Base-by-base conservation (phyloP, 2,329 filamentous ascomycete genomes). In the Fusarium tuaranense region DNA sequence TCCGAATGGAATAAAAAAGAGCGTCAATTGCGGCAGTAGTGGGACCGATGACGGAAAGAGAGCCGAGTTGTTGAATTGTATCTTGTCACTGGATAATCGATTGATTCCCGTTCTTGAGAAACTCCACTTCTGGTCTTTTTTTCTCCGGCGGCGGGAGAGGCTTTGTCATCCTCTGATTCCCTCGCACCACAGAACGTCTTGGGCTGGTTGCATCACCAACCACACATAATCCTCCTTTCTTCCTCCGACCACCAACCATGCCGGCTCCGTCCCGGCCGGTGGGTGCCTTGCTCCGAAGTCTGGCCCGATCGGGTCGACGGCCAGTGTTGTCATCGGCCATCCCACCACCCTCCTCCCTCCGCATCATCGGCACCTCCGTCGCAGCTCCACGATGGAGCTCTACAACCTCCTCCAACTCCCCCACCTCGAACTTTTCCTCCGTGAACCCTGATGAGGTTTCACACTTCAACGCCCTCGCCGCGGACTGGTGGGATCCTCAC, bases 401-500 rank as follows among this genome's bases (percentile, higher is more conserved):
- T 55, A 76, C 75, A 51, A 36, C 69, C 5, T 73, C 76, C 20
- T 53, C 44, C 20, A 60, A 32, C 44, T 68, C 63, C 25, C 66
- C 76, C 10, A 32, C 30, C 3, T 57, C 80, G 59, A 75, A 82
- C 65, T 87, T 85, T 78, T 91, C 93, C 58, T 95, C 94, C 65
- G 94, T 99, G 84, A 97, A 97, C 79, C 90, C 94, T 63, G 90
- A 92, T 76, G 96, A 99, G 86, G 91, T 99, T 74, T 94, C 93
- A 20, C 97, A 99, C 87, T 99, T 99, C 89, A 95, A 95, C 80
- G 91, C 92, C 73, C 94, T 99, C 79, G 97, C 97, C 75, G 94
- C 94, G 75, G 93, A 93, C 79, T 99, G 97, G 97, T 99, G 97
- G 97, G 95, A 98, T 84, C 94, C 96, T 2, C 92, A 98, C 81